Base-by-base conservation (phyloP, 768 basidiomycete genomes). In the Termitomyces sp. region DNA sequence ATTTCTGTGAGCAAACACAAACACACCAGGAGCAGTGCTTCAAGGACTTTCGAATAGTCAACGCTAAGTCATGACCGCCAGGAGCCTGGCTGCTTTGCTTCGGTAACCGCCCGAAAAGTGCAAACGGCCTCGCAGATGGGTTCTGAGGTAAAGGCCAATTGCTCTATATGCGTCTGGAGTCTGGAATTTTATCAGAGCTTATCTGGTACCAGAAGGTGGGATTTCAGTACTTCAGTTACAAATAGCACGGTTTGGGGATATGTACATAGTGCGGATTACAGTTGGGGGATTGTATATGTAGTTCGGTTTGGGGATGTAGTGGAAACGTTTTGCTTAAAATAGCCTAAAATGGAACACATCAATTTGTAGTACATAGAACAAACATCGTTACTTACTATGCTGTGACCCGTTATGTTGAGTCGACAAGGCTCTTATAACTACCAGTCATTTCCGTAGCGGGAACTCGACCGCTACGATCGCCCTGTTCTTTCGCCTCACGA, bases 1-100 rank as follows among this genome's bases (percentile, higher is more conserved):
- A 80, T 95, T 95, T 67, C 84, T 79, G 81, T 93, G 95, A 69
- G 87, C 87, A 75, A 97, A 96, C 0, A 95, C 91, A 55, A 97
- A 95, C 1, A 88, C 97, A 8, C 91, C 89, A 1, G 97, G 96
- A 10, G 97, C 88, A 12, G 83, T 30, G 6, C 75, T 35, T 96
- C 96, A 38, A 98, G 74, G 16, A 93, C 85, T 57, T 75, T 80
- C 95, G 95, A 98, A 75, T 86, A 97, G 67, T 98, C 97, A 35
- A 95, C 95, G 52, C 86, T 69, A n/a, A 99, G 86, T 98, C 97
- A 62, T 98, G 93, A 49, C 78, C 84, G 40, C 89, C 91, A 4
- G 95, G 95, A 2, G 97, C 97, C 23, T 23, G 23, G 23, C 1
- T 86, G 91, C 74, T 98, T 93, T 53, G 95, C 96, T 69, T 96